Base-by-base conservation (phyloP, 2,329 filamentous ascomycete species). In the Apiospora pterosperma region DNA sequence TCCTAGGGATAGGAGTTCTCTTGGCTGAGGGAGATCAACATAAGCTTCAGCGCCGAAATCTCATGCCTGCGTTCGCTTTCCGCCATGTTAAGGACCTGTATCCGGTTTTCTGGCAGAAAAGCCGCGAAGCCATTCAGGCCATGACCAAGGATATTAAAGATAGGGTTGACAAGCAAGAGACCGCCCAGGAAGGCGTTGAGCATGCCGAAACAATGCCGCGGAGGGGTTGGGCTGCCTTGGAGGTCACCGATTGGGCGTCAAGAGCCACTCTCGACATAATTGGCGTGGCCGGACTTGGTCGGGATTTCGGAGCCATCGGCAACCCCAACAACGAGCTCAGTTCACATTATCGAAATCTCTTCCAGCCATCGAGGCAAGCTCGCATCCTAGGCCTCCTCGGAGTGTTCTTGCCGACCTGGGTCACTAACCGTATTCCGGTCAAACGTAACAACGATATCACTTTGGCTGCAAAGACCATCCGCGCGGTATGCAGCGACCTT, bases 11-110 rank as follows among this genome's bases (percentile, higher is more conserved):
- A 14, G 91, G 92, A 11, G 80, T 95, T 16, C 78, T 97, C 41
- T 80, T 97, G 12, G 91, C 92, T 2, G 94, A 97, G 77, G 94
- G 94, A n/a, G 92, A 96, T 14, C 92, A 94, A 72, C 95, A 97
- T 76, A 96, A 91, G 79, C 80, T 86, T 71, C 91, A 93, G 79
- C 85, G 94, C 59, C 93, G 91, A 75, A 88, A 90, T 65, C 85
- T 97, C 21, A 87, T 90, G 79, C 93, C 93, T 0, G 92, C 92
- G 2, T 97, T 97, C 76, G 84, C 88, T n/a, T 96, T 92, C 73
- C 86, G 93, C 25, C 92, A 96, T 71, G 82, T 97, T 75, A 96
- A 96, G 74, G 86, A 95, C 65, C 80, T 97, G 16, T 96, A 96
- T 71, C 90, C 92, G 0, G 79, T 91, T 6, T 97, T 97, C 76